A percentile compares a stretch with the other conserved stretches of the same genome.
phyloP scores from a whole-genome alignment of 495 filamentous ascomycete species.

The Tuber aestivum region DNA sequence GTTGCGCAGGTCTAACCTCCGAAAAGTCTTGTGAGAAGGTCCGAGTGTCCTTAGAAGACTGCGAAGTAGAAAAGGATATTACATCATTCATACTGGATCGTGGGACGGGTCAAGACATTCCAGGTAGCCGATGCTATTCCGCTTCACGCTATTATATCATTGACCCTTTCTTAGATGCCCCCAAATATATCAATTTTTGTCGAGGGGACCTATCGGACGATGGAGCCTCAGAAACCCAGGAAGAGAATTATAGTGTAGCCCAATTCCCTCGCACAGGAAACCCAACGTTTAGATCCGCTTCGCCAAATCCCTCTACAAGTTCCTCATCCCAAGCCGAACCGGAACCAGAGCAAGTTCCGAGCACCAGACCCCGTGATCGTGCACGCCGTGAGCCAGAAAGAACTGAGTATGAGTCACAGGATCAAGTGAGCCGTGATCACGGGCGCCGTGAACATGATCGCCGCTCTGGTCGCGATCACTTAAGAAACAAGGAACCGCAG shows the following conservation, averaged over 20 bases:
- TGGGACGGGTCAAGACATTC: slow-evolving; percentile 94
- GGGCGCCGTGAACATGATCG: slow-evolving; percentile 28
- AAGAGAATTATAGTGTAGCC: slow-evolving; percentile 84
- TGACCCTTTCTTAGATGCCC: slow-evolving; percentile 57
- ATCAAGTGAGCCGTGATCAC: slow-evolving; percentile 26
- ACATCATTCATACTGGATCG: slow-evolving; percentile 76
- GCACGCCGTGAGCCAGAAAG: slow-evolving; percentile 18
- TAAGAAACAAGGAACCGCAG: slow-evolving; percentile 22
- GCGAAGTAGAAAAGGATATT: slow-evolving; percentile 96
- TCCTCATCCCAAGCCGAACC: slow-evolving; percentile 37
- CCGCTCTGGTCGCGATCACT: slow-evolving; percentile 23
- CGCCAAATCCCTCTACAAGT: slow-evolving; percentile 59
- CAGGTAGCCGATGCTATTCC: slow-evolving; percentile 41
- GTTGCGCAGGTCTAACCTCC: slow-evolving; percentile 1
- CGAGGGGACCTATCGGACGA: slow-evolving; percentile 76
- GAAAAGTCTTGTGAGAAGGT: slow-evolving; percentile 84
- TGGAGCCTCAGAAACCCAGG: slow-evolving; percentile 70
- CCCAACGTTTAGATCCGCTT: slow-evolving; percentile 86
- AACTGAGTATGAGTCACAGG: slow-evolving; percentile 18
- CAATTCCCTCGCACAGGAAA: slow-evolving; percentile 95
- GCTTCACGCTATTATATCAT: not conserved
- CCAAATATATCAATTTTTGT: slow-evolving; percentile 98
- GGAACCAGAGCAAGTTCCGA: slow-evolving; percentile 23
- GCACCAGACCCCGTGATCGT: slow-evolving; percentile 29
- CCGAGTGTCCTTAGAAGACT: slow-evolving; percentile 85